phyloP scores from a whole-genome alignment of 768 basidiomycete species.

The Xerocomellus amylosporus region DNA sequence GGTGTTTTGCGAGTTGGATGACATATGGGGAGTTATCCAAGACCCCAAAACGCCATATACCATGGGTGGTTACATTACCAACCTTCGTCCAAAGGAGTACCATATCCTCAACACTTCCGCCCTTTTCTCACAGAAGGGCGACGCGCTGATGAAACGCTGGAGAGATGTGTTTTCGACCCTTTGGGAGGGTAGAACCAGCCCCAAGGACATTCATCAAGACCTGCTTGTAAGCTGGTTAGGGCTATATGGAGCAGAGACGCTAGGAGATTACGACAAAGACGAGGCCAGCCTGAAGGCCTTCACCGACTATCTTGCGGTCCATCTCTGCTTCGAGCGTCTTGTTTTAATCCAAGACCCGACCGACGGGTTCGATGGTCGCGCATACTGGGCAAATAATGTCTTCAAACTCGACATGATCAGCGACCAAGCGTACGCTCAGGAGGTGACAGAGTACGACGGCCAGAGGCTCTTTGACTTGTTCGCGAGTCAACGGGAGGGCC shows the following conservation, averaged over 20 bases:
- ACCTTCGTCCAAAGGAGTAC: conserved; percentile 5
- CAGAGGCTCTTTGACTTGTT: conserved; percentile 3
- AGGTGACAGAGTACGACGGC: not conserved
- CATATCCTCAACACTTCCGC: conserved; percentile 3
- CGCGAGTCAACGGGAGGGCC: conserved; percentile 2
- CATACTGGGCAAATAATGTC: not conserved
- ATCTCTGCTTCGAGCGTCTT: conserved; percentile 1
- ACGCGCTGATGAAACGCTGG: not conserved
- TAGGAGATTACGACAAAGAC: not conserved
- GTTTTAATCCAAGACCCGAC: not conserved
- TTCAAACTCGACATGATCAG: not conserved
- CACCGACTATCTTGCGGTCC: not conserved
- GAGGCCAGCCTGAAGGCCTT: not conserved
- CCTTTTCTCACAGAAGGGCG: conserved; percentile 3
- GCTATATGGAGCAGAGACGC: not conserved
- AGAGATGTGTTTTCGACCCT: not conserved
- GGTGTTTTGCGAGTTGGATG: conserved; percentile 1
- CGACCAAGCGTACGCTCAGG: conserved; percentile 1
- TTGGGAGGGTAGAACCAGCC: not conserved
- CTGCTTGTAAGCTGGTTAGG: conserved; percentile 1
- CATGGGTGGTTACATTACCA: conserved; percentile 1
- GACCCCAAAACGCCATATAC: not conserved
- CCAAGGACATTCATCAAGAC: not conserved
- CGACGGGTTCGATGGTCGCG: conserved; percentile 1
- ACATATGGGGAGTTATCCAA: conserved; percentile 1